Evolutionary conservation across 352 stramenopile genomes (phyloP), one percentile per base, ranked within the genome.

Genomic region (Phytophthora syringae): DNA sequence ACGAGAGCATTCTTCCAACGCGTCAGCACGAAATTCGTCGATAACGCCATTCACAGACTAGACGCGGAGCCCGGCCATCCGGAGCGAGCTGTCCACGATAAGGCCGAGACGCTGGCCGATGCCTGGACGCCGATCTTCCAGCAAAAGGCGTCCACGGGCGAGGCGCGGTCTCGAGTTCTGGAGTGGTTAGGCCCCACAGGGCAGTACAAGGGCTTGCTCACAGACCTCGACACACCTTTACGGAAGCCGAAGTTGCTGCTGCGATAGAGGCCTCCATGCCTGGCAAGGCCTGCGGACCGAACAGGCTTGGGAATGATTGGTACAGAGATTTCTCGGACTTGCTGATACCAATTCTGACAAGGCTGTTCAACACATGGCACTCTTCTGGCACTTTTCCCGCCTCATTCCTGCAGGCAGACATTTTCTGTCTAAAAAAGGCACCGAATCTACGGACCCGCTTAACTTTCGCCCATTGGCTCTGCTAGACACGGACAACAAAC

Each of bases 61-160:
- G 3, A 45, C 7, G 18, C 32, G 21, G 49, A 13, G 4, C 11
- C 3, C 3, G 49, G 49, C 3, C 30, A 34, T 3, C 5, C 34
- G 1, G 34, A 13, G 2, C 12, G 32, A 7, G 34, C 18, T 2
- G 34, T 45, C 2, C 49, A 56, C 13, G 22, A 45, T 5, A 56
- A 56, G 47, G 49, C 34, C 0, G 49, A 56, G 11, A 56, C 49
- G 2, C 13, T 56, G 13, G 44, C 32, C 1, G 30, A 56, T 13
- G 49, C 30, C 5, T 56, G 49, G 49, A 36, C 18, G 2, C 49
- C 49, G 9, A 56, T 56, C 5, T 15, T 56, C 4, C 49, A 47
- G 9, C 49, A 56, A 16, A 3, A 18, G 13, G 34, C 2, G 1
- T n/a, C 34, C 1, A 40, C 34, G 5, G 1, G 10, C 1, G 34